A percentile compares a stretch with the other conserved stretches of the same genome.
Evolutionary conservation across 2,329 filamentous ascomycete genomes (phyloP).

Genomic region (Verticillium zaregamsianum): DNA sequence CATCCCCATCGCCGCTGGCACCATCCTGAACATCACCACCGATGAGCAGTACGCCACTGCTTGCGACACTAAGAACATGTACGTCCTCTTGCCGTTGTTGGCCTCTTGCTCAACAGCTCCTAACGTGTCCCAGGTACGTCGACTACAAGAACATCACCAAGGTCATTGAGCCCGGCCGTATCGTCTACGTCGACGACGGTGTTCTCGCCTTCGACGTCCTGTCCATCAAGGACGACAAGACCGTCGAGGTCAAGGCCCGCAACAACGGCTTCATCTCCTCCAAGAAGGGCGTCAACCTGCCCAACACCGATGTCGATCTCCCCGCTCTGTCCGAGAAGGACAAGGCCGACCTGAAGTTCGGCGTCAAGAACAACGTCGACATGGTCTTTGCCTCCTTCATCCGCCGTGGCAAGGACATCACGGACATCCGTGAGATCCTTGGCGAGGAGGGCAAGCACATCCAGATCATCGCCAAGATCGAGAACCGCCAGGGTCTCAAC

Average conservation of each 20-base stretch:
- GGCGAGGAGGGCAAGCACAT: constrained; percentile 92
- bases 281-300: constrained; percentile 98
- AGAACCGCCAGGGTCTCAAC: constrained; percentile 99
- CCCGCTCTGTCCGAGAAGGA: constrained; percentile 98
- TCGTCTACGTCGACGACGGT: constrained; percentile 98
- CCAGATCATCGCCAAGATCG: constrained; percentile 99
- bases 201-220: constrained; percentile 95
- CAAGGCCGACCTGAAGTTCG: constrained; percentile 87
- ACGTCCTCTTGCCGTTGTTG: constrained; percentile 28
- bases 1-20: constrained; percentile 78
- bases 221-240: constrained; percentile 83
- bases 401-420: constrained; percentile 88
- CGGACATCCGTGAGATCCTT: constrained; percentile 84
- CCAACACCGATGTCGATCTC: constrained; percentile 97
- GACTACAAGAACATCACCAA: constrained; percentile 99
- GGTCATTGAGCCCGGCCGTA: constrained; percentile 85
- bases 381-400: constrained; percentile 99
- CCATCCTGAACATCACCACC: constrained; percentile 91
- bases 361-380: constrained; percentile 97
- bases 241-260: constrained; percentile 76
- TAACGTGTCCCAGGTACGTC: constrained; percentile 63
- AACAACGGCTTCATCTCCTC: constrained; percentile 99
- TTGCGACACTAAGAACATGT: constrained; percentile 93
- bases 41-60: constrained; percentile 85
- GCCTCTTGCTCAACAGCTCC: constrained; percentile 6